Conservation (phyloP, 768 basidiomycete genomes). For the Mycena epipterygia region DNA sequence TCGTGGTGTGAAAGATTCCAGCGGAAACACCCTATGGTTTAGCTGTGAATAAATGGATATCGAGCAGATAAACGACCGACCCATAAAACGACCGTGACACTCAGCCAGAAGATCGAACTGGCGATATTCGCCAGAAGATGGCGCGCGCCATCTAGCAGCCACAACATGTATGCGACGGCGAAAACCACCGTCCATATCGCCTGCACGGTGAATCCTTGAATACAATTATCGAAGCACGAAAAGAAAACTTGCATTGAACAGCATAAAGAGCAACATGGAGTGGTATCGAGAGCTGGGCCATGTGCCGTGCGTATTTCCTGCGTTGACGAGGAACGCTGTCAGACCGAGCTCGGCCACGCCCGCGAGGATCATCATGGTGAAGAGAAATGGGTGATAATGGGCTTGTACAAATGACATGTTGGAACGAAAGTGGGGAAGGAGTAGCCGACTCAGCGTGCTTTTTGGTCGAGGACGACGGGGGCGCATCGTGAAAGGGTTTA, state of each 20-base stretch:
- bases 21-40: slow-evolving; percentile 70
- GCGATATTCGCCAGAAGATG: slow-evolving; percentile 83
- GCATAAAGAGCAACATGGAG: slow-evolving; percentile 71
- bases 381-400: slow-evolving; percentile 73
- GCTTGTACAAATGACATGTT: slow-evolving; percentile 37
- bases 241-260: too few relatives aligned
- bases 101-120: slow-evolving; percentile 82
- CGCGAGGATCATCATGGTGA: slow-evolving; percentile 73
- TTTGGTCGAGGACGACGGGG: slow-evolving; percentile 29
- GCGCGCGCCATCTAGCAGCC: slow-evolving; percentile 75
- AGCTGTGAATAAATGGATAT: not conserved
- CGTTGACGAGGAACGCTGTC: slow-evolving; percentile 78
- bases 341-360: slow-evolving; percentile 83
- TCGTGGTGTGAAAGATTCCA: slow-evolving; percentile 76
- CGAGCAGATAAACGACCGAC: slow-evolving; percentile 53
- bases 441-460: slow-evolving; percentile 8
- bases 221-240: too few relatives aligned
- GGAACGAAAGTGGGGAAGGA: slow-evolving; percentile 14
- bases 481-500: slow-evolving; percentile 26
- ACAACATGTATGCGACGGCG: slow-evolving; percentile 76
- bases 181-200: slow-evolving; percentile 85
- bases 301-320: slow-evolving; percentile 71
- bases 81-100: slow-evolving; percentile 76
- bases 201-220: too few relatives aligned
- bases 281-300: slow-evolving; percentile 77